phyloP scores from a whole-genome alignment of 2,329 filamentous ascomycete genomes.

The Aspergillus tanneri region DNA sequence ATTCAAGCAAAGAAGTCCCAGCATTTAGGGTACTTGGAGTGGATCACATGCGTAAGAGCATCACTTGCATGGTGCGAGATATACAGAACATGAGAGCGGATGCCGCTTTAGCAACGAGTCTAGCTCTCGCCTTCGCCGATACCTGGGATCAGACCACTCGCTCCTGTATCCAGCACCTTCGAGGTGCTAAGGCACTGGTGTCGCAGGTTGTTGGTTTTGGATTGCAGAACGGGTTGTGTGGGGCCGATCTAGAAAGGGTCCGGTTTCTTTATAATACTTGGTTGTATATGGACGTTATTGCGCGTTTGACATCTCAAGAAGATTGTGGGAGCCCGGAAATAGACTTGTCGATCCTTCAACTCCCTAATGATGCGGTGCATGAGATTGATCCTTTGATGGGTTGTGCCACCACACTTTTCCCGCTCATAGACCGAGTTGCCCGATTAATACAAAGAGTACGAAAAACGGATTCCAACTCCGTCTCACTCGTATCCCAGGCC shows the following conservation, averaged over 20 bases:
- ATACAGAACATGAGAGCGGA: conserved; percentile 65
- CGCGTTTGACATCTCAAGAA: conserved; percentile 63
- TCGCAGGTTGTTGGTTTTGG: conserved; percentile 56
- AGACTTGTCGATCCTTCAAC: conserved; percentile 38
- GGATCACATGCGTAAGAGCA: conserved; percentile 66
- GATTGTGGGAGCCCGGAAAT: conserved; percentile 55
- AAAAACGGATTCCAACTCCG: conserved; percentile 55
- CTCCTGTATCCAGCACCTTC: conserved; percentile 68
- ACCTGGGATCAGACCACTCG: conserved; percentile 69
- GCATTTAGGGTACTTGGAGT: conserved; percentile 62
- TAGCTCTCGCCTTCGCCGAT: conserved; percentile 67
- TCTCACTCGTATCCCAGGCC: conserved; percentile 61
- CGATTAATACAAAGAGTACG: conserved; percentile 64
- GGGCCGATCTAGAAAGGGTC: conserved; percentile 54
- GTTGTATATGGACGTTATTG: conserved; percentile 73
- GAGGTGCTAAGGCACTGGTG: conserved; percentile 64
- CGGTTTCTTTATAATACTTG: conserved; percentile 70
- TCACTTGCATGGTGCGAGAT: conserved; percentile 58
- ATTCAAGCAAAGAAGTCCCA: conserved; percentile 59
- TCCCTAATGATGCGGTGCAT: conserved; percentile 48
- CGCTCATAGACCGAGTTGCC: conserved; percentile 65
- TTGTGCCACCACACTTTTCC: conserved; percentile 66
- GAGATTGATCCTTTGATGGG: conserved; percentile 71
- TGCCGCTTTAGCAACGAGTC: conserved; percentile 66
- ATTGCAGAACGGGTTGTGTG: conserved; percentile 36